These are phyloP conservation scores for Biscogniauxia marginata DNA, from an alignment of 2,329 filamentous ascomycete genomes.

Conservation along the genomic window DNA sequence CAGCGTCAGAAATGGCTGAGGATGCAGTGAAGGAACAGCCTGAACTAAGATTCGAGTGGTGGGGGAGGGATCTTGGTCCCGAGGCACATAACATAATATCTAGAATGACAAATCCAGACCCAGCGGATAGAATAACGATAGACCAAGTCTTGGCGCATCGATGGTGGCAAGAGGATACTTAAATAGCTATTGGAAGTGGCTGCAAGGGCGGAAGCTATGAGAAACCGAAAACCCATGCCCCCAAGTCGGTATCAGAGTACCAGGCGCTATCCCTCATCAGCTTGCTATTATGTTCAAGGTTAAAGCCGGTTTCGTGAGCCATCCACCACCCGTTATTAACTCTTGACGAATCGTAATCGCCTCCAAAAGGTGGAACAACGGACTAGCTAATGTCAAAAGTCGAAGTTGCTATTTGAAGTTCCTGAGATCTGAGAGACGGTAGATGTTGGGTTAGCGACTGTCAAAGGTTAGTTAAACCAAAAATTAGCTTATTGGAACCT, in stretches of 20 bases:
- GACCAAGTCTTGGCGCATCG: constrained; percentile 32
- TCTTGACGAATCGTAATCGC: constrained; percentile 1
- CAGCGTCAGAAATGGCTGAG: no score
- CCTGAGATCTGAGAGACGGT: no score
- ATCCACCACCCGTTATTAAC: neutral
- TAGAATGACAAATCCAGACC: constrained; percentile 34
- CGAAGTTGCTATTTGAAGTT: no score
- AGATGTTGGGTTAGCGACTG: no score
- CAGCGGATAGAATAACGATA: constrained; percentile 33
- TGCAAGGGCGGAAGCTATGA: constrained; percentile 1
- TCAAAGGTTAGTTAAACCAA: no score
- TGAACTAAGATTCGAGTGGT: constrained; percentile 26
- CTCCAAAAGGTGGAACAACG: constrained; percentile 7
- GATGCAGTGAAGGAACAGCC: constrained; percentile 31
- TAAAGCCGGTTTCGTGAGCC: constrained; percentile 19
- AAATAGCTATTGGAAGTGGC: neutral
- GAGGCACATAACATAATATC: constrained; percentile 32
- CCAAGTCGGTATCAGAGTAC: constrained; percentile 1
- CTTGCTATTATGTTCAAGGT: constrained; percentile 2
- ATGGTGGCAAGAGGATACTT: constrained; percentile 1
- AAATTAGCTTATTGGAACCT: no score
- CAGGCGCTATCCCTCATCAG: neutral
- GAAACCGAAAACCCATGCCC: constrained; percentile 1
- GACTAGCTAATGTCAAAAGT: no score
- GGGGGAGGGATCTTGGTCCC: constrained; percentile 3